Percentiles rank a stretch among this genome's conserved stretches.
Evolutionary conservation across 352 stramenopile genomes (phyloP).

Genomic region (Phytophthora cajani): DNA sequence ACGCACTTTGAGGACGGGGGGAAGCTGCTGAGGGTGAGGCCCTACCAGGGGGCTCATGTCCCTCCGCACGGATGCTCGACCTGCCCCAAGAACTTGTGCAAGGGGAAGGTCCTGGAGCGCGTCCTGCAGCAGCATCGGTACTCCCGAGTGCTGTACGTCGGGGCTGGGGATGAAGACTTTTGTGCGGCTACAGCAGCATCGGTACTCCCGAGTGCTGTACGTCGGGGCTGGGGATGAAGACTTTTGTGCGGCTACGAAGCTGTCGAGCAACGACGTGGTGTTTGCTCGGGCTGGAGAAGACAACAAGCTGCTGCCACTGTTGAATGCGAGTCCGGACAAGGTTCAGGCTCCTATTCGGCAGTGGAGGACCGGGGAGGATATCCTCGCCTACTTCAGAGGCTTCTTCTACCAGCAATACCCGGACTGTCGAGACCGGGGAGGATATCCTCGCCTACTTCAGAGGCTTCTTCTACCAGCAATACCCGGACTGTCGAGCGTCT

Average conservation of each 20-base stretch:
- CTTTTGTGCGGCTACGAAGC: slow-evolving; percentile 51
- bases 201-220: slow-evolving; percentile 57
- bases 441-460: slow-evolving; percentile 31
- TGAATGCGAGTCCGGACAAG: slow-evolving; percentile 10
- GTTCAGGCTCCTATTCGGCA: slow-evolving; percentile 21
- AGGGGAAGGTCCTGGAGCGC: slow-evolving; percentile 54
- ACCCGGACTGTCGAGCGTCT: slow-evolving; percentile 12
- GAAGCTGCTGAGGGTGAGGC: slow-evolving; percentile 39
- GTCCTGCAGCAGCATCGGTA: slow-evolving; percentile 39
- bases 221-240: slow-evolving; percentile 58
- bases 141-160: slow-evolving; percentile 61
- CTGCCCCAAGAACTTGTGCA: slow-evolving; percentile 72
- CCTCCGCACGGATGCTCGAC: slow-evolving; percentile 47
- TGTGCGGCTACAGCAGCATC: slow-evolving; percentile 45
- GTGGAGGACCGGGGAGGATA: slow-evolving; percentile 25
- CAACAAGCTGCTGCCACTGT: slow-evolving; percentile 14
- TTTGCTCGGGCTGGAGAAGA: slow-evolving; percentile 20
- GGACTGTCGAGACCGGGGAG: slow-evolving; percentile 11
- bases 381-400: slow-evolving; percentile 26
- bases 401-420: slow-evolving; percentile 33
- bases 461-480: slow-evolving; percentile 28
- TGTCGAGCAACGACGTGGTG: slow-evolving; percentile 36
- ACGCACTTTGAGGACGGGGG: slow-evolving; percentile 26
- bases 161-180: slow-evolving; percentile 58
- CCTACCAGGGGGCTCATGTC: slow-evolving; percentile 40